Evolutionary conservation across 2,329 filamentous ascomycete species (phyloP), one percentile per base, ranked within the genome.

Genomic region (Cordyceps farinosa): DNA sequence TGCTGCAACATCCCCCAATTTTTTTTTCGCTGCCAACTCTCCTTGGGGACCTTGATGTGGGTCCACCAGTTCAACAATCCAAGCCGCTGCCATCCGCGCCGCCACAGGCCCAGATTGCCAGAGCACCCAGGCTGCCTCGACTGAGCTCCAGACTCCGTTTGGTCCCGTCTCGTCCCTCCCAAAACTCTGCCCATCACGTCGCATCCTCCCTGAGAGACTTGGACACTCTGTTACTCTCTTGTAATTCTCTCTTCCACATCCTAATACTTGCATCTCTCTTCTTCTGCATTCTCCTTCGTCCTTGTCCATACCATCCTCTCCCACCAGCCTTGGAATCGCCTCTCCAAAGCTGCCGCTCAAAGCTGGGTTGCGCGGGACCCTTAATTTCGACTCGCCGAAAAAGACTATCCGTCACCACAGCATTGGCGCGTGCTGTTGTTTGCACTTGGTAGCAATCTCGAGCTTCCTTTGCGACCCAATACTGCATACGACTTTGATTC

Each of bases 121-220:
- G n/a, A 36, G 3, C 27, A 13, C 13, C 56, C 30, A 48, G 32
- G 53, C 54, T 50, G 52, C 42, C 44, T 44, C 11, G 27, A 5
- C 50, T 27, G 38, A 27, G 6, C 51, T 15, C 22, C 42, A 50
- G 34, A 30, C 38, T 44, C 58, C 36, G 58, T 44, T 56, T 56
- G 54, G 34, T 48, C 27, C 50, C 51, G 38, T 54, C 40, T 15
- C 53, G 53, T 63, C 61, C 54, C 45, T 58, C 53, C 61, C 53
- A 63, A 63, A 63, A 51, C 36, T 63, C 47, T 63, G 61, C 61
- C 54, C 30, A 47, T 47, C 47, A 6, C 17, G 44, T 57, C 29
- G 52, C 40, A 45, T 47, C 67, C 68, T 68, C 69, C 68, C 65
- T 69, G 67, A 71, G 67, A 71, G 69, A 69, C 38, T 63, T 52